Conservation (phyloP, 2,329 filamentous ascomycete species). For the Ceratocystis ficicola region DNA sequence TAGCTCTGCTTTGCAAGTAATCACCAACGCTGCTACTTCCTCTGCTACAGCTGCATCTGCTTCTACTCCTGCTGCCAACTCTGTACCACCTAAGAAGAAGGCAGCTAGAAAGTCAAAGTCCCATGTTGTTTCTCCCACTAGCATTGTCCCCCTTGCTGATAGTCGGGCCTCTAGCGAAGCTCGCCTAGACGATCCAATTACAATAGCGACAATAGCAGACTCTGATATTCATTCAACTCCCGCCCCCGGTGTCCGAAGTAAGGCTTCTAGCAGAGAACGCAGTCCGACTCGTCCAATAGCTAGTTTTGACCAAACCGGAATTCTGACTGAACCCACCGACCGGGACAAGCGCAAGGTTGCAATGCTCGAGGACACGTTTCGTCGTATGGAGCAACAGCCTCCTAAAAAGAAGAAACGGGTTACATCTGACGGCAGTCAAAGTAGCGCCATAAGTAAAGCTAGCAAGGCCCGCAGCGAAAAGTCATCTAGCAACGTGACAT, state of each 20-base stretch:
- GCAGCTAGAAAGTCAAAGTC: slow-evolving; percentile 44
- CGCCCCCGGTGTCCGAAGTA: slow-evolving; percentile 44
- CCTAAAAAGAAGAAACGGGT: slow-evolving; percentile 51
- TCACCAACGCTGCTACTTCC: not conserved
- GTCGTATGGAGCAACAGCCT: slow-evolving; percentile 48
- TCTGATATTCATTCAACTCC: slow-evolving; percentile 41
- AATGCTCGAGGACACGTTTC: slow-evolving; percentile 52
- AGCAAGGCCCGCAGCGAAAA: slow-evolving; percentile 11
- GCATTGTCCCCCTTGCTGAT: slow-evolving; percentile 49
- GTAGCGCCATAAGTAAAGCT: slow-evolving; percentile 25
- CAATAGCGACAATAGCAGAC: slow-evolving; percentile 29
- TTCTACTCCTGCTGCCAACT: not conserved
- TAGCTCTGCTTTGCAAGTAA: slow-evolving; percentile 23
- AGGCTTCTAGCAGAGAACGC: slow-evolving; percentile 53
- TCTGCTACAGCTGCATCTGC: not conserved
- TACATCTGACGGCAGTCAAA: slow-evolving; percentile 39
- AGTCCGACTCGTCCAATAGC: slow-evolving; percentile 47
- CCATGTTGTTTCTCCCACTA: slow-evolving; percentile 48
- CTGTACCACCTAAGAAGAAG: slow-evolving; percentile 31
- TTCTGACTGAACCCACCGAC: slow-evolving; percentile 52
- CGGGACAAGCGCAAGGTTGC: slow-evolving; percentile 56
- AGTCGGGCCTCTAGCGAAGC: slow-evolving; percentile 54
- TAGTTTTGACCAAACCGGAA: slow-evolving; percentile 46
- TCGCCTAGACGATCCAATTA: slow-evolving; percentile 39
- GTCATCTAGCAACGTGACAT: slow-evolving; percentile 28